Evolutionary conservation across 108 stramenopile species (phyloP).

Genomic region (Nitzschia sp.): DNA sequence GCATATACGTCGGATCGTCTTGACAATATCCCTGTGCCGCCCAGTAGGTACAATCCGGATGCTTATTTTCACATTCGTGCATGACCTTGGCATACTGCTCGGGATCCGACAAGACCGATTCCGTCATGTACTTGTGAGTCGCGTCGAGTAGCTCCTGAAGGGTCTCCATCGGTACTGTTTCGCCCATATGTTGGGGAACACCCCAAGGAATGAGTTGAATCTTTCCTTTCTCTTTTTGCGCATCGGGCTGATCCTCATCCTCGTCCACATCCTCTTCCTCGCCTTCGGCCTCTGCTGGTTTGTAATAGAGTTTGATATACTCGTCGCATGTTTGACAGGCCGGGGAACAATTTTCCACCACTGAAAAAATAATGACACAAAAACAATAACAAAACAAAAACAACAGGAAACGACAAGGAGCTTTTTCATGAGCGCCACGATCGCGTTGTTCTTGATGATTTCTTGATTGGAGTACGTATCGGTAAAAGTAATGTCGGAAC

Average conservation of each 20-base stretch:
- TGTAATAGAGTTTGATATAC: background rate
- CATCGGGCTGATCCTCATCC: background rate
- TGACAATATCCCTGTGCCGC: conserved; percentile 63
- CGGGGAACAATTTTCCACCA: background rate
- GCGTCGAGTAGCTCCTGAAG: conserved; percentile 8
- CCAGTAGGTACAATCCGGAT: conserved; percentile 64
- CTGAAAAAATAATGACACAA: too few species aligned
- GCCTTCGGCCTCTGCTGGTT: background rate
- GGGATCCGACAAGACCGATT: background rate
- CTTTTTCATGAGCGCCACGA: too few species aligned
- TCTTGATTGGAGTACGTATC: too few species aligned
- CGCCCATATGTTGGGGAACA: conserved; percentile 7
- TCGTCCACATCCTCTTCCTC: background rate
- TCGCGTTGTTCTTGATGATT: too few species aligned
- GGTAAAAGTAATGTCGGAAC: too few species aligned
- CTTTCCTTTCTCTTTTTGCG: background rate
- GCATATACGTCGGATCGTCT: conserved; percentile 53
- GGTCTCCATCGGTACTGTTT: background rate
- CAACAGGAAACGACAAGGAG: too few species aligned
- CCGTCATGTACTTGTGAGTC: background rate
- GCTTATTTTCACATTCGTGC: conserved; percentile 24
- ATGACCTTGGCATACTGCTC: background rate
- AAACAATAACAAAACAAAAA: too few species aligned
- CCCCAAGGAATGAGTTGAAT: background rate
- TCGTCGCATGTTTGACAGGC: background rate